phyloP scores from a whole-genome alignment of 306 rosid genomes.

The Prosopis cineraria region DNA sequence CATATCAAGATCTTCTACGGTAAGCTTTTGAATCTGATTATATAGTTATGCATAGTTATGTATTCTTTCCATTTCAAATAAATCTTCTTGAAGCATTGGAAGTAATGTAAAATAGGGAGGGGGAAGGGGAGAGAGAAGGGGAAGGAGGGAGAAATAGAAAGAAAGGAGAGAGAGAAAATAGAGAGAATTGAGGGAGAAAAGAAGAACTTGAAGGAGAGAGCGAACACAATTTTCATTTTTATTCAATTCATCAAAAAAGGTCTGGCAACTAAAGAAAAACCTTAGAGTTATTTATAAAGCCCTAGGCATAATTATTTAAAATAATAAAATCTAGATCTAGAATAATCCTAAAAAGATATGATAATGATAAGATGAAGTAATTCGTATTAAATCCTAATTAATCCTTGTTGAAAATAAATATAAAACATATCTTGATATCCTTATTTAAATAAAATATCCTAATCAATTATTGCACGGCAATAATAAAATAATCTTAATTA shows the following conservation, averaged over 20 bases:
- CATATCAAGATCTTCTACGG: constrained; percentile 88
- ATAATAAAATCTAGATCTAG: background rate
- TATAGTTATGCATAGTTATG: constrained; percentile 25
- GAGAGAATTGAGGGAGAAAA: background rate
- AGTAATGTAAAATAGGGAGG: background rate
- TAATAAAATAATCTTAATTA: background rate
- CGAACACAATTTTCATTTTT: background rate
- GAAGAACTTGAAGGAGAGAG: background rate
- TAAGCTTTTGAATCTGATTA: constrained; percentile 40
- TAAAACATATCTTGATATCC: background rate
- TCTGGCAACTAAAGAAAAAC: background rate
- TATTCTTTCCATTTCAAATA: background rate
- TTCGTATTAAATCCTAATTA: background rate
- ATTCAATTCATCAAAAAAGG: background rate
- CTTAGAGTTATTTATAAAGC: background rate
- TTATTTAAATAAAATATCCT: background rate
- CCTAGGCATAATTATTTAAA: background rate
- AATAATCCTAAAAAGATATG: background rate
- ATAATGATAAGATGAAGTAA: background rate
- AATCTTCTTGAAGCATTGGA: background rate
- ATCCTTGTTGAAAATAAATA: background rate
- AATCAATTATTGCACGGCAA: background rate
- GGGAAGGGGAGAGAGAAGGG: background rate
- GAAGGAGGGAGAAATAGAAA: background rate
- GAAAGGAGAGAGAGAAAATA: background rate